These are phyloP conservation scores for Lachnum nothofagi DNA, from an alignment of 2,329 filamentous ascomycete species.

Conservation along the genomic window DNA sequence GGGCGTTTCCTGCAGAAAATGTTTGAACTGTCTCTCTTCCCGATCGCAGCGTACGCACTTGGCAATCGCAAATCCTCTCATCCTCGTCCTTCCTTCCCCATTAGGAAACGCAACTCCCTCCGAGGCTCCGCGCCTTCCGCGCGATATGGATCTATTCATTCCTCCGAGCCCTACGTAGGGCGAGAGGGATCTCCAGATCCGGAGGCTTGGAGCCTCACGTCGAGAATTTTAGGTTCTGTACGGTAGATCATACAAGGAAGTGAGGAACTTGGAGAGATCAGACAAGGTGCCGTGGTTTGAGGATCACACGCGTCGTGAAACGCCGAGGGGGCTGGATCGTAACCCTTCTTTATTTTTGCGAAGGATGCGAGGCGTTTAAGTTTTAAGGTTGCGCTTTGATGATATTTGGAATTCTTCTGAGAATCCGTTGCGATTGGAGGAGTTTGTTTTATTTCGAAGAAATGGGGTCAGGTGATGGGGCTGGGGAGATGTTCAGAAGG, in stretches of 20 bases:
- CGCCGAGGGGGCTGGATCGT: not conserved
- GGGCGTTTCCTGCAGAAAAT: too few species aligned
- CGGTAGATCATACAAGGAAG: too few species aligned
- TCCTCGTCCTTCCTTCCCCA: not conserved
- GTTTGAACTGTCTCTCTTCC: too few species aligned
- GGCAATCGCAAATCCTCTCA: conserved; percentile 1
- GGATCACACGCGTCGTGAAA: conserved; percentile 1
- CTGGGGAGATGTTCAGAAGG: too few species aligned
- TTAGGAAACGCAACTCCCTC: not conserved
- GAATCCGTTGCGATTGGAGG: too few species aligned
- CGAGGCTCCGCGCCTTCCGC: not conserved
- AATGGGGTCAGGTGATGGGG: too few species aligned
- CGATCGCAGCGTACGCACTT: too few species aligned
- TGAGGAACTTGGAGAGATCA: not conserved
- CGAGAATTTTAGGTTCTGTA: too few species aligned
- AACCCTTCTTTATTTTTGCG: too few species aligned
- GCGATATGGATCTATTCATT: not conserved
- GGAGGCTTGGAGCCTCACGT: not conserved
- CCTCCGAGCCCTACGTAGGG: not conserved
- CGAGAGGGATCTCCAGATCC: not conserved
- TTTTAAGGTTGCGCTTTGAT: not conserved
- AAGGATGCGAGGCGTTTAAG: not conserved
- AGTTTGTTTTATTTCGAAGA: too few species aligned
- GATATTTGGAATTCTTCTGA: too few species aligned
- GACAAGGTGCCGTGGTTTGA: not conserved